Evolutionary conservation across 805 yeast genomes (phyloP).

Genomic region (Wickerhamomyces hampshirensis): DNA sequence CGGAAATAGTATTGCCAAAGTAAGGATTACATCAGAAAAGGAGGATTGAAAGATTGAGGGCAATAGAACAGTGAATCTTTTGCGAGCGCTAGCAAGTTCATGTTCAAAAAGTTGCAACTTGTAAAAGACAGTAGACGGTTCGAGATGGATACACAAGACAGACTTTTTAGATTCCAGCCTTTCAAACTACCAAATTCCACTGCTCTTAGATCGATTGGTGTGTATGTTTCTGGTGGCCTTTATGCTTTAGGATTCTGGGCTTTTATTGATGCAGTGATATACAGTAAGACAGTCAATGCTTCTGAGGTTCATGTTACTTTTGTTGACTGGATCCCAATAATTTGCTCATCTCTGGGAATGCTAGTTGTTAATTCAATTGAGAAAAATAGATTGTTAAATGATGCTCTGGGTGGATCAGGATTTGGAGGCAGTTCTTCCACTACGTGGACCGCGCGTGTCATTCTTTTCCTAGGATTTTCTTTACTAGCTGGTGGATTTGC

Average conservation of each 20-base stretch:
- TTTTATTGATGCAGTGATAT: slow-evolving; percentile 83
- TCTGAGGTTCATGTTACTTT: slow-evolving; percentile 83
- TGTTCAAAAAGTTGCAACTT: slow-evolving; percentile 10
- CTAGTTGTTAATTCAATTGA: slow-evolving; percentile 53
- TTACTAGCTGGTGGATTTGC: slow-evolving; percentile 91
- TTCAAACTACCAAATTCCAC: slow-evolving; percentile 68
- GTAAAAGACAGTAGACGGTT: not conserved
- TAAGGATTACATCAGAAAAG: too few species aligned
- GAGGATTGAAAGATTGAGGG: too few species aligned
- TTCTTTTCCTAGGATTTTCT: slow-evolving; percentile 88
- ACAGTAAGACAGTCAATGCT: slow-evolving; percentile 79
- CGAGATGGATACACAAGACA: slow-evolving; percentile 32
- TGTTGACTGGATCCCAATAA: slow-evolving; percentile 93
- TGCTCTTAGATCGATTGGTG: slow-evolving; percentile 65
- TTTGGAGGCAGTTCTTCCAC: slow-evolving; percentile 41
- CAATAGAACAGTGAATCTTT: too few species aligned
- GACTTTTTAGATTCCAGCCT: slow-evolving; percentile 61
- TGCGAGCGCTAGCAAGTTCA: too few species aligned
- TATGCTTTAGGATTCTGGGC: slow-evolving; percentile 89
- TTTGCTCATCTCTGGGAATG: slow-evolving; percentile 88
- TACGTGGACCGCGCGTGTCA: slow-evolving; percentile 92
- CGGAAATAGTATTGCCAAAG: too few species aligned
- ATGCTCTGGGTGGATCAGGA: slow-evolving; percentile 28
- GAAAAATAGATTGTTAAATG: slow-evolving; percentile 35
- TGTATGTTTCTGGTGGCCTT: slow-evolving; percentile 69